Evolutionary conservation across 306 rosid species (phyloP).

Genomic region (Mimosa bimucronata): DNA sequence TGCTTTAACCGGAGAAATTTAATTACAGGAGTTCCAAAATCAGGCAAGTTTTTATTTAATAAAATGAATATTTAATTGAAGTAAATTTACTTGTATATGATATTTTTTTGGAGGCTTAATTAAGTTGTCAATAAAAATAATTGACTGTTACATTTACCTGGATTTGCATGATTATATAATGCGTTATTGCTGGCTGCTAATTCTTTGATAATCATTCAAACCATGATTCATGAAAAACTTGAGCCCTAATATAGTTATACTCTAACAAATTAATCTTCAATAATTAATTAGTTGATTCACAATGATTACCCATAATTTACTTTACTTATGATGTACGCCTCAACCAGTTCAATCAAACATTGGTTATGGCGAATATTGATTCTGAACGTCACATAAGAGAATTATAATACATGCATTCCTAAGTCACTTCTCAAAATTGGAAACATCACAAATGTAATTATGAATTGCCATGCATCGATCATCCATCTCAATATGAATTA

Average conservation of each 20-base stretch:
- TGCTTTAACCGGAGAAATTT: no score
- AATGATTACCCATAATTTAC: not conserved
- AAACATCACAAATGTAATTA: not conserved
- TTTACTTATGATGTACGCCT: conserved; percentile 3
- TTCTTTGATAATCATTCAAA: not conserved
- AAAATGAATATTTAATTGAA: not conserved
- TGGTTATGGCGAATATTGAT: not conserved
- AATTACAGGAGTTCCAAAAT: no score
- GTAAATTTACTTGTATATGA: not conserved
- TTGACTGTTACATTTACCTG: not conserved
- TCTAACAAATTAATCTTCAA: not conserved
- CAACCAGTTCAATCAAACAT: not conserved
- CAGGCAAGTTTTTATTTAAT: not conserved
- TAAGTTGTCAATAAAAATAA: not conserved
- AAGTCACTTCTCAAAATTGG: not conserved
- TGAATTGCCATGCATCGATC: not conserved
- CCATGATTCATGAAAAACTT: not conserved
- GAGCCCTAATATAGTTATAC: not conserved
- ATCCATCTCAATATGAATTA: not conserved
- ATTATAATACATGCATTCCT: not conserved
- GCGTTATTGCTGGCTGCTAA: not conserved
- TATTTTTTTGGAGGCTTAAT: not conserved
- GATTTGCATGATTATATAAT: not conserved
- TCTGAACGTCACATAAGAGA: not conserved
- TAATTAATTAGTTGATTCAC: conserved; percentile 4